These are phyloP conservation scores for Colletotrichum spaethianum DNA, from an alignment of 2,329 filamentous ascomycete species.

Conservation along the genomic window DNA sequence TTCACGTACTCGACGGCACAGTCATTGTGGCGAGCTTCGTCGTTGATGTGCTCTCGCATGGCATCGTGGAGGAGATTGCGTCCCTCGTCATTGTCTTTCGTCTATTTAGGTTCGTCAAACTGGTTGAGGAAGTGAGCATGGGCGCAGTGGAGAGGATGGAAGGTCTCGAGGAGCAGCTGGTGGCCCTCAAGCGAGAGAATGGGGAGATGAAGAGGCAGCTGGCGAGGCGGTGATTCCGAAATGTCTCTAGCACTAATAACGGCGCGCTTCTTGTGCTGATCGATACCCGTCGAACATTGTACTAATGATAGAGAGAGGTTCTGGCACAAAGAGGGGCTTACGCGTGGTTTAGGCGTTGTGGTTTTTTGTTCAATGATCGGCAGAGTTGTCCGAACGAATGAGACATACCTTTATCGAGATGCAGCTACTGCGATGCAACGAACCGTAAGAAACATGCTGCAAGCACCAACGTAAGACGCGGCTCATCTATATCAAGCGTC, in stretches of 20 bases:
- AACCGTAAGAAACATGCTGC: not conserved
- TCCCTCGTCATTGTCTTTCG: slow-evolving; percentile 77
- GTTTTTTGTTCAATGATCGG: slow-evolving; percentile 4
- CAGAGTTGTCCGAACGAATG: slow-evolving; percentile 1
- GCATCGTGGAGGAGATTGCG: slow-evolving; percentile 73
- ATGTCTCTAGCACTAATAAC: slow-evolving; percentile 3
- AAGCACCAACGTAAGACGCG: not conserved
- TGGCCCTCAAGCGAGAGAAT: slow-evolving; percentile 65
- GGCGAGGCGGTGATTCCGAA: slow-evolving; percentile 11
- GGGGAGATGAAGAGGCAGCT: slow-evolving; percentile 47
- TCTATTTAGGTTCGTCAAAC: slow-evolving; percentile 79
- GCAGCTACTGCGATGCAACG: not conserved
- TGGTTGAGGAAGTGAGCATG: slow-evolving; percentile 77
- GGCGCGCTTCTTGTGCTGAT: not conserved
- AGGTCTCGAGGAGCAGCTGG: slow-evolving; percentile 66
- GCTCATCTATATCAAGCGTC: not conserved
- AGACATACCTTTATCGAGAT: not conserved
- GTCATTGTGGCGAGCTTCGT: slow-evolving; percentile 75
- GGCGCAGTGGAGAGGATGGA: slow-evolving; percentile 75
- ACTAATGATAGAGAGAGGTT: slow-evolving; percentile 26
- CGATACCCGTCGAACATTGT: not conserved
- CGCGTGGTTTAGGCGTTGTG: slow-evolving; percentile 17
- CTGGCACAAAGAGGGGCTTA: slow-evolving; percentile 10
- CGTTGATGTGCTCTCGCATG: slow-evolving; percentile 73
- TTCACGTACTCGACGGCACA: slow-evolving; percentile 75